phyloP scores from a whole-genome alignment of 768 basidiomycete genomes.

The Thelephora aurantiotincta region DNA sequence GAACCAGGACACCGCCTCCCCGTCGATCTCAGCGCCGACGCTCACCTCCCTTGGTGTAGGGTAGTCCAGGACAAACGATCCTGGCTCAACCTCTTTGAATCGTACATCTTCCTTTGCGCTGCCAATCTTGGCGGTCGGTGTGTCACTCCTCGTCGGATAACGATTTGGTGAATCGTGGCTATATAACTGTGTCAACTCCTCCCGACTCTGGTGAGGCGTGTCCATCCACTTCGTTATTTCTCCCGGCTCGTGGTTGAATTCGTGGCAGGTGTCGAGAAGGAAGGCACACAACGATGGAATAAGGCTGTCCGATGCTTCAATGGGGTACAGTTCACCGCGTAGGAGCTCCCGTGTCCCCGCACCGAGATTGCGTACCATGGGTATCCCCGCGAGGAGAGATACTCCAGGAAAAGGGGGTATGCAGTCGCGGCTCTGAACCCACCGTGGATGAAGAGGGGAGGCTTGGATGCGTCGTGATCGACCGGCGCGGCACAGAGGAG shows the following conservation, averaged over 20 bases:
- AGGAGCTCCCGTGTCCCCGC: too few species aligned
- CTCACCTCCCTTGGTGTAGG: constrained; percentile 21
- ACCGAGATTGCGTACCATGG: too few species aligned
- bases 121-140: constrained; percentile 74
- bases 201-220: neutral
- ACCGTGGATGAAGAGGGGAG: too few species aligned
- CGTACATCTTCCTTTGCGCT: constrained; percentile 85
- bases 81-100: constrained; percentile 83
- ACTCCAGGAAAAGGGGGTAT: too few species aligned
- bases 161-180: constrained; percentile 76
- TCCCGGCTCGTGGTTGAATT: constrained; percentile 90
- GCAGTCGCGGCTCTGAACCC: too few species aligned
- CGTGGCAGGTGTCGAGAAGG: constrained; percentile 87
- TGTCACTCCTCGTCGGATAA: constrained; percentile 81
- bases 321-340: constrained; percentile 10
- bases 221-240: constrained; percentile 75
- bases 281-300: constrained; percentile 87
- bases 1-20: constrained; percentile 88
- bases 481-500: too few species aligned
- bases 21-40: constrained; percentile 24
- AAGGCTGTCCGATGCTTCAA: constrained; percentile 69
- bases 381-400: too few species aligned
- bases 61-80: constrained; percentile 54
- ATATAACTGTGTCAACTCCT: constrained; percentile 22
- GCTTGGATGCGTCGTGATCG: too few species aligned